Evolutionary conservation across 306 rosid species (phyloP).

Genomic region (Alnus glutinosa): DNA sequence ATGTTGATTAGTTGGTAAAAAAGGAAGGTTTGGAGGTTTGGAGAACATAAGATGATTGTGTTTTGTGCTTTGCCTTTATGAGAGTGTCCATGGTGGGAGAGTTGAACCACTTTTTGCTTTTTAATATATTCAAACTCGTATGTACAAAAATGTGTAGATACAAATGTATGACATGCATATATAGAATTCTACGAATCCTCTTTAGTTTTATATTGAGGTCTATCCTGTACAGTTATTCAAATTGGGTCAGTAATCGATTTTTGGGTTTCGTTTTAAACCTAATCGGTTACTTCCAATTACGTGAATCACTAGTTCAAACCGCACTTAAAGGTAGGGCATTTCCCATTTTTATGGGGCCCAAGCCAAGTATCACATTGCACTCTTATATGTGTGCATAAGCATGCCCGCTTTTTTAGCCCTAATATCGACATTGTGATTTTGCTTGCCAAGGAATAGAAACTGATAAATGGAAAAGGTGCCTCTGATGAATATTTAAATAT

Average conservation of each 20-base stretch:
- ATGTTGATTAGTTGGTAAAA: not conserved
- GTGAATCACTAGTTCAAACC: too few species aligned
- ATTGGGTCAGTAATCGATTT: too few species aligned
- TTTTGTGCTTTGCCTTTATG: not conserved
- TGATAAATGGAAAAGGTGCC: too few species aligned
- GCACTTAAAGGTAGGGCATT: too few species aligned
- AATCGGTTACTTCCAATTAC: too few species aligned
- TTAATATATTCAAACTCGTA: not conserved
- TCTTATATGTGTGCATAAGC: not conserved
- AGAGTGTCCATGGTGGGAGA: not conserved
- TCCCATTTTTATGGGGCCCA: not conserved
- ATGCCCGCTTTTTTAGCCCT: not conserved
- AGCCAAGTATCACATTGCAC: not conserved
- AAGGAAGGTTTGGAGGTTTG: constrained; percentile 3
- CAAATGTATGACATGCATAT: not conserved
- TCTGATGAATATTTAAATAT: too few species aligned
- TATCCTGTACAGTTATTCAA: too few species aligned
- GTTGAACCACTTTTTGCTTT: not conserved
- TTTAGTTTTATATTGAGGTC: too few species aligned
- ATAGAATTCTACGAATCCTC: not conserved
- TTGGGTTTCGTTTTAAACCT: too few species aligned
- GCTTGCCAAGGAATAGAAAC: not conserved
- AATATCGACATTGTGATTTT: not conserved
- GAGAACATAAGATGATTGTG: too few species aligned
- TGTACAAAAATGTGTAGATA: not conserved